These are phyloP conservation scores for Backusella tuberculispora DNA, from an alignment of 192 early-diverging fungal species.

Conservation along the genomic window DNA sequence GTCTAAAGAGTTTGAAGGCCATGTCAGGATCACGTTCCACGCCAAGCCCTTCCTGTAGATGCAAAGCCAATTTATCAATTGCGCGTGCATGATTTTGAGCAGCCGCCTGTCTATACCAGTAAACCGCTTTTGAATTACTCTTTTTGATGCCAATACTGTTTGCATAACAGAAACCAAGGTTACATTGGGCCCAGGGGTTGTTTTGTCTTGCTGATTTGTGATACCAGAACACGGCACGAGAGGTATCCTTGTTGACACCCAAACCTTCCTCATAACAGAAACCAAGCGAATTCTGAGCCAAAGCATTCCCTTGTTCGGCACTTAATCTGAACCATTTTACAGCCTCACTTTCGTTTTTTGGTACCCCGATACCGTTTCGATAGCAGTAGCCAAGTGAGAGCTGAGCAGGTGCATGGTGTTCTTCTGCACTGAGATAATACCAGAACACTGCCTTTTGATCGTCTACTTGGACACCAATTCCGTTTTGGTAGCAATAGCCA, in stretches of 20 bases:
- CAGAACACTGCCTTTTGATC: conserved; percentile 52
- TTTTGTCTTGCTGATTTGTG: conserved; percentile 67
- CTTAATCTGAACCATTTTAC: conserved; percentile 59
- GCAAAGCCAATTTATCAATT: conserved; percentile 56
- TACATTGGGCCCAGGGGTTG: conserved; percentile 85
- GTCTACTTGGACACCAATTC: conserved; percentile 70
- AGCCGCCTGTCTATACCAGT: conserved; percentile 63
- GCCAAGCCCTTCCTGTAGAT: conserved; percentile 56
- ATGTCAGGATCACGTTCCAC: conserved; percentile 45
- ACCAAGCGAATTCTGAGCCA: conserved; percentile 68
- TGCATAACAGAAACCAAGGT: conserved; percentile 77
- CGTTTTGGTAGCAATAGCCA: conserved; percentile 87
- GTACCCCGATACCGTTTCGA: conserved; percentile 62
- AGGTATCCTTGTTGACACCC: conserved; percentile 55
- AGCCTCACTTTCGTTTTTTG: conserved; percentile 51
- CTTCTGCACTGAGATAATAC: conserved; percentile 52
- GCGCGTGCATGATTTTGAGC: conserved; percentile 60
- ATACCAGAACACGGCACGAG: conserved; percentile 67
- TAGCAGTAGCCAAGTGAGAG: conserved; percentile 63
- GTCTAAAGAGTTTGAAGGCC: conserved; percentile 60
- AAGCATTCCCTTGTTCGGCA: conserved; percentile 56
- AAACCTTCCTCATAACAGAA: conserved; percentile 82
- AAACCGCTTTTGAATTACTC: conserved; percentile 52
- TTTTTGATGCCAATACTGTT: conserved; percentile 72
- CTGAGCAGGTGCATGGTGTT: conserved; percentile 56